Conservation (phyloP, 768 basidiomycete genomes). For the Pholiota microspora region DNA sequence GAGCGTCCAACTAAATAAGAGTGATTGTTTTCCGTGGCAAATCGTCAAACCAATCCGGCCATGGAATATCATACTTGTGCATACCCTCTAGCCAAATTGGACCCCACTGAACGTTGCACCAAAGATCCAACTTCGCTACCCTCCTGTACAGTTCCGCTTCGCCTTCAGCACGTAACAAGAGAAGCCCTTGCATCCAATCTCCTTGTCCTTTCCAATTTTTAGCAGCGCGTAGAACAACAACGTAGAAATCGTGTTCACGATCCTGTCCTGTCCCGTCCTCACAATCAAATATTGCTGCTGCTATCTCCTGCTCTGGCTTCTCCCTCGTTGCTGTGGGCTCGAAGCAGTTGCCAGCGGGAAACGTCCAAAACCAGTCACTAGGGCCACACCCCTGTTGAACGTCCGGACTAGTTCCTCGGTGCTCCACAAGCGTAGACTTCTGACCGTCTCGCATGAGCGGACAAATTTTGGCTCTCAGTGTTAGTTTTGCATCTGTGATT, state of each 20-base stretch:
- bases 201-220: constrained; percentile 6
- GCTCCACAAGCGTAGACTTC: constrained; percentile 1
- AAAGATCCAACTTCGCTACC: constrained; percentile 4
- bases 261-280: constrained; percentile 2
- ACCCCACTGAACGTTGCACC: constrained; percentile 4
- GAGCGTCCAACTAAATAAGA: too few species aligned
- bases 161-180: neutral
- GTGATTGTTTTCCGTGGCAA: constrained; percentile 3
- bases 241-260: neutral
- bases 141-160: constrained; percentile 3
- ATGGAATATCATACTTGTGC: constrained; percentile 4
- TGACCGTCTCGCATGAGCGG: constrained; percentile 6
- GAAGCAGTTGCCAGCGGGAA: constrained; percentile 1
- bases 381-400: neutral
- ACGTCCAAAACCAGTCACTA: neutral
- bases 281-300: constrained; percentile 4
- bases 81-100: constrained; percentile 7
- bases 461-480: constrained; percentile 3
- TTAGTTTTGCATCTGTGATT: neutral
- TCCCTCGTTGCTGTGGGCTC: neutral
- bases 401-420: neutral
- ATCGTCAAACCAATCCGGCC: constrained; percentile 11
- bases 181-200: constrained; percentile 11
- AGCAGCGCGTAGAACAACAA: constrained; percentile 6
- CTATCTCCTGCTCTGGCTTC: neutral